Evolutionary conservation across 2,329 filamentous ascomycete genomes (phyloP), one percentile per base, ranked within the genome.

Genomic region (Massarina eburnea): DNA sequence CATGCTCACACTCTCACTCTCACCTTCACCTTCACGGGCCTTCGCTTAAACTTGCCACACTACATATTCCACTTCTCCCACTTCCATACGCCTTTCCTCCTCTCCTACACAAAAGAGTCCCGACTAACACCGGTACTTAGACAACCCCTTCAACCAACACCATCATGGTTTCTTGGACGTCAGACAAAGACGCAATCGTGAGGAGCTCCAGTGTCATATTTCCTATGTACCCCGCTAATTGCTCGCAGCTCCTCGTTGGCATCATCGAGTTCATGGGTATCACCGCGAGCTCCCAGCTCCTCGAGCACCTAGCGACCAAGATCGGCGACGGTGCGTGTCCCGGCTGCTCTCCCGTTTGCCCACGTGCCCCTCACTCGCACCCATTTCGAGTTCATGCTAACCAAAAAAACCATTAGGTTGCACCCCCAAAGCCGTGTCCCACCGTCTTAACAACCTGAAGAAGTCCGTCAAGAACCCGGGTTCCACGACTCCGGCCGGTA

Each of bases 381-480:
- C n/a, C n/a, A n/a, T n/a, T n/a, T n/a, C 12, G 3, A 9, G 9
- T n/a, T 38, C 19, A 9, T 24, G 8, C 22, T 29, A 40, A 40
- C 24, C 8, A 3, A 19, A 4, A 34, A 34, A n/a, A 18, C 2
- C 15, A 14, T 21, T 45, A 55, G 63, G 54, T 2, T 63, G 57
- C 39, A 65, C 63, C 0, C 50, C 58, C 35, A 67, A 65, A 30
- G 62, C 63, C 14, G 47, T 66, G 9, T 47, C 48, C 15, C 50
- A 59, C 41, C 59, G 61, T n/a, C 46, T 67, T 7, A 45, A 27
- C 30, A 61, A 57, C 44, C 41, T 62, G 5, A 55, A 56, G 20
- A 52, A 44, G 4, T 17, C 20, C 8, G 54, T 51, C 21, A 44
- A 39, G 7, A 14, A 41, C 14, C 18, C 36, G n/a, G 21, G 18